Evolutionary conservation across 495 filamentous ascomycete species (phyloP).

Genomic region (Extremus antarcticus): DNA sequence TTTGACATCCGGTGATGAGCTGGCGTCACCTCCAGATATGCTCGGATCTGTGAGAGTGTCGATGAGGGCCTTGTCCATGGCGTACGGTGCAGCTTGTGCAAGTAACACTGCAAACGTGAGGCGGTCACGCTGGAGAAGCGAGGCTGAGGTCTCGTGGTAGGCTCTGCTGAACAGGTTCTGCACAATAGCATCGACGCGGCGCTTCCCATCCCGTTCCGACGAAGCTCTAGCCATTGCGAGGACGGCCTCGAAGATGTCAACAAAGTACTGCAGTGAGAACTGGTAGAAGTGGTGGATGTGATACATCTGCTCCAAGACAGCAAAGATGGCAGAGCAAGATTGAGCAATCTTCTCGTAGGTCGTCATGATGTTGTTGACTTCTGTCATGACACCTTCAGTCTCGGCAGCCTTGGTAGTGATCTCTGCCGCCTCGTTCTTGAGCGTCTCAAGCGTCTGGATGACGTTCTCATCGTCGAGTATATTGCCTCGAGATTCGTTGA

Average conservation of each 20-base stretch:
- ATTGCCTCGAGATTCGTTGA: slow-evolving; percentile 95
- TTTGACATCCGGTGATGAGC: slow-evolving; percentile 48
- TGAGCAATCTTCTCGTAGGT: slow-evolving; percentile 87
- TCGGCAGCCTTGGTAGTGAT: slow-evolving; percentile 93
- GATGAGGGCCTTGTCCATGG: slow-evolving; percentile 81
- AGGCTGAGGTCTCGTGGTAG: slow-evolving; percentile 85
- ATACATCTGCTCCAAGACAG: slow-evolving; percentile 91
- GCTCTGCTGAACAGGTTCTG: slow-evolving; percentile 80
- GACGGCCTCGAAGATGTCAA: slow-evolving; percentile 92
- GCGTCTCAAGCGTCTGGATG: slow-evolving; percentile 92
- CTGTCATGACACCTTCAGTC: slow-evolving; percentile 94
- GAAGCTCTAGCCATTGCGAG: slow-evolving; percentile 70
- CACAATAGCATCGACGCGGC: slow-evolving; percentile 76
- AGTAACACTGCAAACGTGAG: slow-evolving; percentile 93
- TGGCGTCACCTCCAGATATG: slow-evolving; percentile 67
- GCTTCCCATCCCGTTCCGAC: slow-evolving; percentile 60
- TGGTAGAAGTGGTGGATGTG: slow-evolving; percentile 99
- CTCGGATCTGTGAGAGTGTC: slow-evolving; percentile 75
- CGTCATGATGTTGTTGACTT: slow-evolving; percentile 87
- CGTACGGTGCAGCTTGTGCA: slow-evolving; percentile 83
- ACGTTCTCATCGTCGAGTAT: slow-evolving; percentile 97
- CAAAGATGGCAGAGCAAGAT: slow-evolving; percentile 93
- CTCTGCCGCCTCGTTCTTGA: slow-evolving; percentile 94
- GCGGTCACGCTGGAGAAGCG: slow-evolving; percentile 84
- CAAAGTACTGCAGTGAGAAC: slow-evolving; percentile 95